Evolutionary conservation across 2,329 filamentous ascomycete species (phyloP).

Genomic region (Nectriaceae sp.): DNA sequence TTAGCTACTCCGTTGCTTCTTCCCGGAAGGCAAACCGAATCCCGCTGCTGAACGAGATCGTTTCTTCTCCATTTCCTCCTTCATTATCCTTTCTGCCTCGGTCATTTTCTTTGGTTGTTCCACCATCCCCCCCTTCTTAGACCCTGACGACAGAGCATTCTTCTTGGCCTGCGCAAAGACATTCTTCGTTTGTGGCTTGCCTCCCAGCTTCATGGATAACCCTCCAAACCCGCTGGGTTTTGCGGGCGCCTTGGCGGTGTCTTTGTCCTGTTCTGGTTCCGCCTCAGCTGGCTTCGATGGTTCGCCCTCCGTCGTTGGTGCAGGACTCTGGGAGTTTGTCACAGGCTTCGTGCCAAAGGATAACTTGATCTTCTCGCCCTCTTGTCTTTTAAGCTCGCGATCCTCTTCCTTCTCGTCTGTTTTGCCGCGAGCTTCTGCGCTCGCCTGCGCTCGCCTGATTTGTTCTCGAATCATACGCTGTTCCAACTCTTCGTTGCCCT

Average conservation of each 20-base stretch:
- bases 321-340: conserved; percentile 20
- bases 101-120: conserved; percentile 81
- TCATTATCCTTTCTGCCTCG: conserved; percentile 87
- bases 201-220: conserved; percentile 65
- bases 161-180: conserved; percentile 71
- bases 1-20: conserved; percentile 50
- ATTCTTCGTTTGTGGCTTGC: conserved; percentile 72
- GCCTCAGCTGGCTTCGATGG: conserved; percentile 8
- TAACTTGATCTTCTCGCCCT: conserved; percentile 76
- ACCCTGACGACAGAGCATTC: conserved; percentile 63
- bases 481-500: conserved; percentile 88
- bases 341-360: conserved; percentile 58
- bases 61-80: conserved; percentile 76
- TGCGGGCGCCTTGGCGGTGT: conserved; percentile 19
- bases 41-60: conserved; percentile 52
- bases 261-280: conserved; percentile 3
- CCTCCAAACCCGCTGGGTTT: conserved; percentile 38
- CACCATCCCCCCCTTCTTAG: conserved; percentile 61
- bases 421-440: conserved; percentile 42
- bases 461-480: conserved; percentile 81
- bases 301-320: conserved; percentile 14
- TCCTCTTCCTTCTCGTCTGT: conserved; percentile 45
- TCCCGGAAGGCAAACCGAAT: conserved; percentile 48
- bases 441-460: conserved; percentile 71
- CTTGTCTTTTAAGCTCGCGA: conserved; percentile 58